Evolutionary conservation across 805 yeast genomes (phyloP).

Genomic region (Nakazawaea molendinolei): DNA sequence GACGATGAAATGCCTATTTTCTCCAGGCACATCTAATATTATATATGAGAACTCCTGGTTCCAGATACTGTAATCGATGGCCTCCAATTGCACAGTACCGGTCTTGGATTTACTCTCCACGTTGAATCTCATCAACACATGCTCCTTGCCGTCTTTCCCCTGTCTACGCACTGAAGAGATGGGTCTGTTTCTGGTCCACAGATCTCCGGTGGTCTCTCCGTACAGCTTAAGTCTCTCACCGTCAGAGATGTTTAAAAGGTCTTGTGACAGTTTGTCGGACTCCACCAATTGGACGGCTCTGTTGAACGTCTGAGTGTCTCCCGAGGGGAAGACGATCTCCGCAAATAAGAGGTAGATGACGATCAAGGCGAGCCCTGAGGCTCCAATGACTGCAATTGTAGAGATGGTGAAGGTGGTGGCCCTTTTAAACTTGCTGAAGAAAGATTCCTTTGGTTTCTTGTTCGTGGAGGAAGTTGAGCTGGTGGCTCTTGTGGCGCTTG

Average conservation of each 20-base stretch:
- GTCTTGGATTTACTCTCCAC: conserved; percentile 63
- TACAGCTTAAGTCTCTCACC: conserved; percentile 72
- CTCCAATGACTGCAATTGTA: conserved; percentile 58
- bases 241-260: conserved; percentile 44
- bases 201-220: conserved; percentile 66
- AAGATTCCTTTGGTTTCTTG: conserved; percentile 25
- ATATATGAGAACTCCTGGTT: conserved; percentile 66
- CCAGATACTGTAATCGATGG: conserved; percentile 60
- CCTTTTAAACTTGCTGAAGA: conserved; percentile 43
- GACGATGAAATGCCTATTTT: conserved; percentile 60
- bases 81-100: conserved; percentile 77
- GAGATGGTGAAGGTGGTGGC: conserved; percentile 59
- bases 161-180: conserved; percentile 58
- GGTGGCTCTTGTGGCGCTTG: conserved; percentile 1
- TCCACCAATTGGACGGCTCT: conserved; percentile 76
- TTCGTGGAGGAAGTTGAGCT: background rate
- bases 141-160: conserved; percentile 75
- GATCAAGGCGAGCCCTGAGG: conserved; percentile 58
- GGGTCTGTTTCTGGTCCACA: conserved; percentile 88
- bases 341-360: conserved; percentile 70
- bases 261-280: conserved; percentile 53
- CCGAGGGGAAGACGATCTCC: conserved; percentile 82
- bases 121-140: conserved; percentile 76
- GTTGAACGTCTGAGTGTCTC: conserved; percentile 87
- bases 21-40: conserved; percentile 70